Conservation (phyloP, 2,329 filamentous ascomycete genomes). For the Arthrinium phaeospermum region DNA sequence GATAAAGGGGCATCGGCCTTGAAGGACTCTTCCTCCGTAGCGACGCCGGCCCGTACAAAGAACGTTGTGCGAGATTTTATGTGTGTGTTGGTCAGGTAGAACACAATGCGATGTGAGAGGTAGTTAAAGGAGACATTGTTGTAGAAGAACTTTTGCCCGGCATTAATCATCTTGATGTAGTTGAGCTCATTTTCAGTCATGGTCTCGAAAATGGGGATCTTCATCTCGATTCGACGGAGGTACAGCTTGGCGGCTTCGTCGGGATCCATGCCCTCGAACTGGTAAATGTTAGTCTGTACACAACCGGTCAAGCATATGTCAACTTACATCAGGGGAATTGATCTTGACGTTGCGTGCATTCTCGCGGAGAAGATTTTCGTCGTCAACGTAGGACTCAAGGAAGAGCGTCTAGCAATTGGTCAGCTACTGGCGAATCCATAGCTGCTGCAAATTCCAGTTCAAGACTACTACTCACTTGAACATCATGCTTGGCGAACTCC, state of each 20-base stretch:
- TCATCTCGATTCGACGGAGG: slow-evolving; percentile 83
- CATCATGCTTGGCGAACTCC: slow-evolving; percentile 97
- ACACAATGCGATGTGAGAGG: slow-evolving; percentile 94
- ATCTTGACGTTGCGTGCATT: slow-evolving; percentile 98
- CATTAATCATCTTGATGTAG: slow-evolving; percentile 99
- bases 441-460: background rate
- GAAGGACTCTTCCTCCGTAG: slow-evolving; percentile 88
- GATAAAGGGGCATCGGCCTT: slow-evolving; percentile 88
- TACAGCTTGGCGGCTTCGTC: slow-evolving; percentile 94
- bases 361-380: slow-evolving; percentile 91
- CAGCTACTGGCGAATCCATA: slow-evolving; percentile 10
- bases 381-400: slow-evolving; percentile 93
- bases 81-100: slow-evolving; percentile 96
- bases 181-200: slow-evolving; percentile 95
- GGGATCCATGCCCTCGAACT: slow-evolving; percentile 90
- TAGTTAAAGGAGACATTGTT: slow-evolving; percentile 98
- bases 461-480: slow-evolving; percentile 66
- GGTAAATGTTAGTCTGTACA: slow-evolving; percentile 18
- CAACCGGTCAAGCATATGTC: background rate
- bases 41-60: slow-evolving; percentile 86
- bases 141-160: slow-evolving; percentile 88
- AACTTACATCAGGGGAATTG: slow-evolving; percentile 85
- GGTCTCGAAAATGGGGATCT: slow-evolving; percentile 95
- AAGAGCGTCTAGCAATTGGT: slow-evolving; percentile 76
- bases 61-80: slow-evolving; percentile 95